Evolutionary conservation across 1,284 basidiomycete species (phyloP), one percentile per base, ranked within the genome.

Genomic region (Phaffia rhodozyma): DNA sequence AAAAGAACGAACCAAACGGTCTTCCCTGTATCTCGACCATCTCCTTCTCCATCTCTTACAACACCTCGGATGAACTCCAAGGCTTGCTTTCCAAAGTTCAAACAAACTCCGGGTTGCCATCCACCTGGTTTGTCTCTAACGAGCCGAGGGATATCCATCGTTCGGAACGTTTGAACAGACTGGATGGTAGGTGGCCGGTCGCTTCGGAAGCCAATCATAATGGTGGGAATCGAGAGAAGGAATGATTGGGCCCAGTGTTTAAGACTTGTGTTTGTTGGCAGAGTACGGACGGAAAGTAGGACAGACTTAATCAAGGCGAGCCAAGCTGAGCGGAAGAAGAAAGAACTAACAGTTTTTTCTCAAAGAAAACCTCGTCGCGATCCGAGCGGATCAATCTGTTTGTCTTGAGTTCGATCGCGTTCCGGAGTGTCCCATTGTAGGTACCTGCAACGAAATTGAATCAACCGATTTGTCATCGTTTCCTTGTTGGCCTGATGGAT

Each of bases 181-280:
- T 77, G 78, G 23, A 89, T 70, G 27, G 80, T 75, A 20, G 58
- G 63, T 27, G 55, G 60, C 21, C 53, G 38, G 47, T 43, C 25
- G 21, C 11, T 38, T 9, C 94, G 84, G 75, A 97, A 98, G 18
- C 94, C 94, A 20, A 97, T 89, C 21, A 93, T 78, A 60, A 98
- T 85, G 70, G 91, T 89, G 18, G 88, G 88, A 25, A 96, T 86
- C 53, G 92, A 91, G 51, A 97, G 81, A 23, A 97, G 80, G 75
- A 91, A 97, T 1, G 90, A 93, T 72, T 98, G 94, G 66, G 94
- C 86, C 81, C 94, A 97, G 76, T 94, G 91, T 72, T 93, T 94
- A 62, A 97, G 55, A 97, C 77, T 73, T 97, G 97, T 73, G 86
- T 86, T 70, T 65, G 71, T 60, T 6, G 52, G 20, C 3, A 32